Evolutionary conservation across 2,329 filamentous ascomycete genomes (phyloP), one percentile per base, ranked within the genome.

Genomic region (Seiridium cupressi): DNA sequence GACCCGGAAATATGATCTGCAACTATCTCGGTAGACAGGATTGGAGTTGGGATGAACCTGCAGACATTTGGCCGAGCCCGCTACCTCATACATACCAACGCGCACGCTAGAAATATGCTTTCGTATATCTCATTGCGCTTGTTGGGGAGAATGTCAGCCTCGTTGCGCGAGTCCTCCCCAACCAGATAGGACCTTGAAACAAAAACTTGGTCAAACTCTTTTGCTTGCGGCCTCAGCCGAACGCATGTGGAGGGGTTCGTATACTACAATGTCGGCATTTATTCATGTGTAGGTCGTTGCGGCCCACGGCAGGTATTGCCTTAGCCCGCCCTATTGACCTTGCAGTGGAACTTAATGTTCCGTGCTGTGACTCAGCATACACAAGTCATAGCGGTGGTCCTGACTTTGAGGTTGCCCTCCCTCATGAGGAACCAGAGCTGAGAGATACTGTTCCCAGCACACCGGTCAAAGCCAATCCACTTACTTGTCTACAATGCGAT

Each of bases 1-100:
- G n/a, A 9, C 38, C 13, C 34, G 13, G 34, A 48, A 51, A 49
- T 31, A 58, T 58, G 54, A 57, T 57, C 54, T 36, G 54, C 54
- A 47, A 38, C 44, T 38, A 57, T 55, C 42, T 26, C 40, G 31
- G 44, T 36, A 36, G 31, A 38, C 26, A 44, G 42, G 47, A 18
- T 47, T 57, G 44, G 47, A 44, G 42, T 36, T 18, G 42, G 31
- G 42, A 47, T 32, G 40, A 57, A 57, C 54, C 26, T 40, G 38
- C 49, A 38, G 10, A 38, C 44, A 55, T 55, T 55, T 55, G 53
- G 36, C 53, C 53, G 53, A 55, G 26, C 44, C 40, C 11, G 6
- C 32, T 32, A 55, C 31, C 26, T 38, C 38, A 44, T 38, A 11
- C 34, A 35, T 40, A 38, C n/a, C 53, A 32, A 31, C 13, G 26